These are phyloP conservation scores for Bromus sterilis DNA, from an alignment of 176 grass and related monocot species.

Conservation along the genomic window DNA sequence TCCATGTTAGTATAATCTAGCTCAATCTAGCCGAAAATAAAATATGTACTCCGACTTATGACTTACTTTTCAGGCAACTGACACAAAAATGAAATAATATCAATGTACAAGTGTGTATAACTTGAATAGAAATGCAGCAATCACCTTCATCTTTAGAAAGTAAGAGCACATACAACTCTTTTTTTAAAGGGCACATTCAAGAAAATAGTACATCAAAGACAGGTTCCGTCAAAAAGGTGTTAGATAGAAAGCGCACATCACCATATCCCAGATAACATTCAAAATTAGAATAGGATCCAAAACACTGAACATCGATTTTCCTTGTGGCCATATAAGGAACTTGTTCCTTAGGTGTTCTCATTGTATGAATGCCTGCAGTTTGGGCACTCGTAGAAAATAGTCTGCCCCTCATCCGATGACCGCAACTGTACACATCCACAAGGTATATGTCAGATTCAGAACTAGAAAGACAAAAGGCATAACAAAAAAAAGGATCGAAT, in stretches of 20 bases:
- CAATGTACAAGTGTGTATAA: no score
- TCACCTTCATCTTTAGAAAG: neutral
- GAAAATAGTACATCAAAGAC: neutral
- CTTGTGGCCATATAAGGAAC: neutral
- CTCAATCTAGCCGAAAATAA: no score
- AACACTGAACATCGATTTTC: neutral
- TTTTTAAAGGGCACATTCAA: neutral
- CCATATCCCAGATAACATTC: neutral
- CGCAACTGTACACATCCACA: conserved; percentile 42
- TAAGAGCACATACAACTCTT: neutral
- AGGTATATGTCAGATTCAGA: neutral
- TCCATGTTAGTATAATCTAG: neutral
- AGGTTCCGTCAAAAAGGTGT: neutral
- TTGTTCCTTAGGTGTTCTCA: conserved; percentile 35
- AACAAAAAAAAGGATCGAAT: neutral
- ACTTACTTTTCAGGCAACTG: no score
- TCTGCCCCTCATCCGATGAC: conserved; percentile 78
- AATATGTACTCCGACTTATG: no score
- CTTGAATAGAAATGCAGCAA: neutral
- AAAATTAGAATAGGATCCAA: neutral
- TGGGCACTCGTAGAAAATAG: conserved; percentile 51
- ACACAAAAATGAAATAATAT: no score
- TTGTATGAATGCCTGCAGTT: conserved; percentile 28
- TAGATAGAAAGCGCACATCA: neutral
- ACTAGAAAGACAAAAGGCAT: neutral